A percentile compares a stretch with the other conserved stretches of the same genome.
phyloP scores from a whole-genome alignment of 306 rosid species.

The Arachis hypogaea region DNA sequence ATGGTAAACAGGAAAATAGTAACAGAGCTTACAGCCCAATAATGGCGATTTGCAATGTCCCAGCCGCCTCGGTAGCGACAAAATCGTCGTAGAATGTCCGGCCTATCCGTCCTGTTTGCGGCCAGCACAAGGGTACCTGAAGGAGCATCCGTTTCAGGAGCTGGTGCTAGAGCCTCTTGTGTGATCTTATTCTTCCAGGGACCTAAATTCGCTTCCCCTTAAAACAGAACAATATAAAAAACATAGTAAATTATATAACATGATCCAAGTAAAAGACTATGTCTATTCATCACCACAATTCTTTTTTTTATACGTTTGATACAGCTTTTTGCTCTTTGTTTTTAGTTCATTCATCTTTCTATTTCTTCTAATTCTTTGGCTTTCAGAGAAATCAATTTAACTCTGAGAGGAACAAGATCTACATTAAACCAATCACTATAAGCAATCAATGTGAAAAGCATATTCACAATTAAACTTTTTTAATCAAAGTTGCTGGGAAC shows the following conservation, averaged over 20 bases:
- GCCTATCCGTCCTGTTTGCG: slow-evolving; percentile 75
- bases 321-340: too few relatives aligned
- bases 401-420: slow-evolving; percentile 1
- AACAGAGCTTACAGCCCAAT: slow-evolving; percentile 81
- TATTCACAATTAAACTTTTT: neutral
- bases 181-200: slow-evolving; percentile 67
- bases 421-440: slow-evolving; percentile 23
- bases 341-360: neutral
- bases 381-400: neutral
- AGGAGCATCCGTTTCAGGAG: slow-evolving; percentile 47
- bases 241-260: neutral
- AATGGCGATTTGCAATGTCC: slow-evolving; percentile 75
- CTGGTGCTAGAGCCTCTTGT: slow-evolving; percentile 55
- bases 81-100: slow-evolving; percentile 68
- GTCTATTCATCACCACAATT: neutral
- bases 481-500: slow-evolving; percentile 4
- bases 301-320: too few relatives aligned
- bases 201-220: slow-evolving; percentile 66
- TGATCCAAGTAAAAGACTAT: too few relatives aligned
- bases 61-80: slow-evolving; percentile 72
- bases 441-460: slow-evolving; percentile 6
- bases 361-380: slow-evolving; percentile 6
- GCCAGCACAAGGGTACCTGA: slow-evolving; percentile 71
- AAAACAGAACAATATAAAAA: slow-evolving; percentile 19
- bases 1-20: neutral